These are phyloP conservation scores for Nothophaeocryptopus gaeumannii DNA, from an alignment of 2,329 filamentous ascomycete genomes.

Conservation along the genomic window DNA sequence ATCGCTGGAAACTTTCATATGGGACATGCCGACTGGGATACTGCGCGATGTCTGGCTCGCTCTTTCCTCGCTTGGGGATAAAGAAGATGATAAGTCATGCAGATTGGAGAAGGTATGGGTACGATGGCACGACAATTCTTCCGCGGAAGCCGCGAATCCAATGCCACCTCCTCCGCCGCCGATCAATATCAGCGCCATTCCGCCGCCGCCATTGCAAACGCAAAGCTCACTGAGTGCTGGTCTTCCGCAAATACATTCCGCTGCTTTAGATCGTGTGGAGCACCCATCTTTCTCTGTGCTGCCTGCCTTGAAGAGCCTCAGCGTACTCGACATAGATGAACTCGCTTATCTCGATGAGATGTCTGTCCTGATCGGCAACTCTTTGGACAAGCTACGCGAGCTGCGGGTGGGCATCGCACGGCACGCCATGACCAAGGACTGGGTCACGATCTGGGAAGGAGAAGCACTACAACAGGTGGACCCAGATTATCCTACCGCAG, in stretches of 20 bases:
- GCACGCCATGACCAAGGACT: slow-evolving; percentile 52
- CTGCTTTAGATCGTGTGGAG: slow-evolving; percentile 58
- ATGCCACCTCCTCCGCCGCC: slow-evolving; percentile 39
- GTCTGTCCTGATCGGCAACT: slow-evolving; percentile 71
- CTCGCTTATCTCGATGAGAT: slow-evolving; percentile 80
- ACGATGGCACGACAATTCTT: slow-evolving; percentile 75
- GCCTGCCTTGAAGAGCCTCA: slow-evolving; percentile 70
- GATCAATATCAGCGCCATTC: slow-evolving; percentile 25
- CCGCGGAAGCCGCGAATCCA: slow-evolving; percentile 43
- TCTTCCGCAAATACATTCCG: slow-evolving; percentile 22
- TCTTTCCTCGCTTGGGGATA: slow-evolving; percentile 66
- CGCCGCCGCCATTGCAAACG: slow-evolving; percentile 11
- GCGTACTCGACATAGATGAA: slow-evolving; percentile 78
- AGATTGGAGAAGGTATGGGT: slow-evolving; percentile 74
- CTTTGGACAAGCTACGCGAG: slow-evolving; percentile 63
- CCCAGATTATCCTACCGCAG: slow-evolving; percentile 54
- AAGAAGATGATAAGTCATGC: slow-evolving; percentile 58
- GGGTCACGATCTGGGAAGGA: slow-evolving; percentile 63
- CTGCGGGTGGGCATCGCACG: slow-evolving; percentile 69
- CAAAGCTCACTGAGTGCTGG: slow-evolving; percentile 1
- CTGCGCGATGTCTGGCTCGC: slow-evolving; percentile 78
- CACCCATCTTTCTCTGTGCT: slow-evolving; percentile 77
- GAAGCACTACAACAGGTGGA: slow-evolving; percentile 63
- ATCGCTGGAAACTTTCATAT: slow-evolving; percentile 76
- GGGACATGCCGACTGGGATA: slow-evolving; percentile 87